These are phyloP conservation scores for Leccinum aurantiacum DNA, from an alignment of 768 basidiomycete genomes.

Conservation along the genomic window DNA sequence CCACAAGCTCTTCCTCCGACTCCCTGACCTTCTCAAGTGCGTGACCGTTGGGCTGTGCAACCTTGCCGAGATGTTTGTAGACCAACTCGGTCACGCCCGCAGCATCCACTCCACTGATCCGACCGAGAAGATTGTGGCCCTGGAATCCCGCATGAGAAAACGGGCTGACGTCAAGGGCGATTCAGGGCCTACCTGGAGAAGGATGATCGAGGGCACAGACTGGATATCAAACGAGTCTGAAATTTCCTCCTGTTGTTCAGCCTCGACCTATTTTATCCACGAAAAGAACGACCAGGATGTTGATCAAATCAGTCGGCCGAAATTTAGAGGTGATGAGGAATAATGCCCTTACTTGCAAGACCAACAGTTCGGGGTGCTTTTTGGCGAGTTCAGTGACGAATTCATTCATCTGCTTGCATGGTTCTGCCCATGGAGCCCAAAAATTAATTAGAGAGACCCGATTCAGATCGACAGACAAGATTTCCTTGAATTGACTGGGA, in stretches of 20 bases:
- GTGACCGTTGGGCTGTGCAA: slow-evolving; percentile 3
- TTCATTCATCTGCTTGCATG: slow-evolving; percentile 87
- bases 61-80: slow-evolving; percentile 49
- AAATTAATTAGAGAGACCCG: slow-evolving; percentile 89
- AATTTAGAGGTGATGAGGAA: neutral
- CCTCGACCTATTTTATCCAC: slow-evolving; percentile 63
- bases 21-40: slow-evolving; percentile 41
- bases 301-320: neutral
- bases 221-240: slow-evolving; percentile 91
- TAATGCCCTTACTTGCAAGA: slow-evolving; percentile 63
- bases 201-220: slow-evolving; percentile 80
- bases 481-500: slow-evolving; percentile 58
- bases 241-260: slow-evolving; percentile 78
- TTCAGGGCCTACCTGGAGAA: slow-evolving; percentile 65
- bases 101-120: slow-evolving; percentile 81
- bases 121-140: slow-evolving; percentile 86
- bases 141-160: slow-evolving; percentile 29
- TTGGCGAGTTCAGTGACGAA: slow-evolving; percentile 71
- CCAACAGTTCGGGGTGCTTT: slow-evolving; percentile 66
- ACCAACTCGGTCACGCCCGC: slow-evolving; percentile 58
- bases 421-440: slow-evolving; percentile 91
- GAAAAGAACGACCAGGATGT: neutral
- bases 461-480: slow-evolving; percentile 74
- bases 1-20: slow-evolving; percentile 63
- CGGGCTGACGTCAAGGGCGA: neutral